phyloP scores from a whole-genome alignment of 352 stramenopile genomes.

The Globisporangium iwayamae region DNA sequence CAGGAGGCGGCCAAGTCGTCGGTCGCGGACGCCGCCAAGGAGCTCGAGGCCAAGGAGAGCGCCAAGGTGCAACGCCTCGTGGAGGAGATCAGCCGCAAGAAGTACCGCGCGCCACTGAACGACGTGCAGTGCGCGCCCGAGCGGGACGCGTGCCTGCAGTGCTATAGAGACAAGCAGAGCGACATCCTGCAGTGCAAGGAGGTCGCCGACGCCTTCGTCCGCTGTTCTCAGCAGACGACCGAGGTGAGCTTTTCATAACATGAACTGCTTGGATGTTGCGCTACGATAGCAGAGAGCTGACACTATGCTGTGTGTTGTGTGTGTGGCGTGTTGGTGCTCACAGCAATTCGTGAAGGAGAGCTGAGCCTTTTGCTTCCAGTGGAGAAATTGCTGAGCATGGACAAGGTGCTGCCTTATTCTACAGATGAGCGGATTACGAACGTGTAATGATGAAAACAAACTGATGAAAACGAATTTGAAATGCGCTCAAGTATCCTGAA shows the following conservation, averaged over 20 bases:
- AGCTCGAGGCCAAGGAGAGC: slow-evolving; percentile 67
- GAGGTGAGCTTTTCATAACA: slow-evolving; percentile 35
- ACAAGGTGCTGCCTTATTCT: neutral
- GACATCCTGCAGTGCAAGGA: slow-evolving; percentile 84
- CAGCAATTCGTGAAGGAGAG: slow-evolving; percentile 75
- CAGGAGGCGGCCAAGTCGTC: neutral
- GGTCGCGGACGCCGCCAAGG: slow-evolving; percentile 33
- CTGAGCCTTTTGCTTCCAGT: slow-evolving; percentile 11
- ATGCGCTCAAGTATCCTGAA: too few species aligned
- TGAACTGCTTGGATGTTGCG: neutral
- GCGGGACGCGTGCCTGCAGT: slow-evolving; percentile 78
- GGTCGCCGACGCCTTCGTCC: slow-evolving; percentile 81
- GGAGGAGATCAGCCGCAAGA: slow-evolving; percentile 77
- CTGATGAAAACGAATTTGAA: too few species aligned
- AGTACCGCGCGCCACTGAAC: slow-evolving; percentile 75
- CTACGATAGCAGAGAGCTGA: neutral
- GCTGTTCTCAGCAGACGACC: slow-evolving; percentile 77
- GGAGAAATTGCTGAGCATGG: neutral
- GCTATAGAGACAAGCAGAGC: slow-evolving; percentile 81
- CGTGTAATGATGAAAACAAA: too few species aligned
- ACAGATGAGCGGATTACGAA: neutral
- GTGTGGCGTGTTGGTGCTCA: neutral
- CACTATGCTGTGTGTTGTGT: neutral
- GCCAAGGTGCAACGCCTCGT: slow-evolving; percentile 71
- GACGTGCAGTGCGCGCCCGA: slow-evolving; percentile 80